A percentile compares a stretch with the other conserved stretches of the same genome.
Conservation (phyloP, 768 basidiomycete species). For the Rhizopogon vesiculosus region DNA sequence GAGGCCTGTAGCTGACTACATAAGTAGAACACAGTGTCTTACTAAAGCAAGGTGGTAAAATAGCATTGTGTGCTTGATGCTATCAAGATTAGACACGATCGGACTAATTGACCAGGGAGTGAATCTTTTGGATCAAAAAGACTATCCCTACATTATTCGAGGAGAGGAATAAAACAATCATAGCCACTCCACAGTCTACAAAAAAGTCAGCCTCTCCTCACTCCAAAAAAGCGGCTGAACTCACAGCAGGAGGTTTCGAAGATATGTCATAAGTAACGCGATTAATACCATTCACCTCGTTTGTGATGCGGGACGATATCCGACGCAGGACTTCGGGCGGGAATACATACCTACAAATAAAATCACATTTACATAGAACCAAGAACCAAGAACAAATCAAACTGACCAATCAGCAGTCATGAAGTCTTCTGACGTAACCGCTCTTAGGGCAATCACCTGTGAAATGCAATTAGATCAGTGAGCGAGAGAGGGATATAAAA, state of each 20-base stretch:
- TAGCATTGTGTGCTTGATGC: too few relatives aligned
- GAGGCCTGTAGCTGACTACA: too few relatives aligned
- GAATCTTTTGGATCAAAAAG: too few relatives aligned
- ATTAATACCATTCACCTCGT: constrained; percentile 96
- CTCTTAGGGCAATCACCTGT: constrained; percentile 89
- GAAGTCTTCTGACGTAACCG: constrained; percentile 97
- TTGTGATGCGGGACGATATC: constrained; percentile 96
- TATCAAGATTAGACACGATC: too few relatives aligned
- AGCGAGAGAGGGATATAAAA: not conserved
- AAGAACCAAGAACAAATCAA: not conserved
- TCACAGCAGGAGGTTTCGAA: constrained; percentile 90
- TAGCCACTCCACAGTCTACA: constrained; percentile 44
- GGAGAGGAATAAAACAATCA: constrained; percentile 10
- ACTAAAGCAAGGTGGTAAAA: too few relatives aligned
- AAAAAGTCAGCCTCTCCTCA: not conserved
- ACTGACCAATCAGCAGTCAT: constrained; percentile 98
- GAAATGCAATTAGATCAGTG: constrained; percentile 2
- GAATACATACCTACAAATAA: constrained; percentile 81
- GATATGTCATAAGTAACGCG: constrained; percentile 96
- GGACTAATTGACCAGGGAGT: too few relatives aligned
- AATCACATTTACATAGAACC: constrained; percentile 16
- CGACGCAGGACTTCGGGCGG: constrained; percentile 83
- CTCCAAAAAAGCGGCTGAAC: constrained; percentile 16
- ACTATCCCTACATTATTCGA: too few relatives aligned
- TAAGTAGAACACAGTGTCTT: too few relatives aligned